phyloP scores from a whole-genome alignment of 129 eudicot genomes.

The Flaveria sonorensis region DNA sequence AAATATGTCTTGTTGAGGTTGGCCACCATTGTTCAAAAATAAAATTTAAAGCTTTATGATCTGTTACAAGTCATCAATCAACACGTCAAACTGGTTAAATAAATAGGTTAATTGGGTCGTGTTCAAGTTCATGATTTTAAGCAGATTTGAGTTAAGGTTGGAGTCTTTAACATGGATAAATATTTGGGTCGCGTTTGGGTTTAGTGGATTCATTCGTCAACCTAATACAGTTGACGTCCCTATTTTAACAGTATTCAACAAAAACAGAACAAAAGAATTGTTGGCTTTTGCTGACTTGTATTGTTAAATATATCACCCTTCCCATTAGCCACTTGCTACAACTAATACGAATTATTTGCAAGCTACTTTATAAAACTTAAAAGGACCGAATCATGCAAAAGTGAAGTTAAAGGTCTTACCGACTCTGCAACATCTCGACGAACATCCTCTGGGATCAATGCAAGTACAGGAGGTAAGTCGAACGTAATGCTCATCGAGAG shows the following conservation, averaged over 20 bases:
- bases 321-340: neutral
- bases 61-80: too few relatives aligned
- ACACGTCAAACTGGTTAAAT: too few relatives aligned
- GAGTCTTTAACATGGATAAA: neutral
- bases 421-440: conserved; percentile 69
- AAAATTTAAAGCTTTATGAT: too few relatives aligned
- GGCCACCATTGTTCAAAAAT: too few relatives aligned
- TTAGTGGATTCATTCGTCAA: neutral
- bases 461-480: conserved; percentile 62
- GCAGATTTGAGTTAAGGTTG: too few relatives aligned
- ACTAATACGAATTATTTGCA: neutral
- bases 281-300: too few relatives aligned
- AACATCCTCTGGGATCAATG: conserved; percentile 73
- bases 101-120: too few relatives aligned
- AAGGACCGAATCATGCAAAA: neutral
- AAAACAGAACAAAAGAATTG: neutral
- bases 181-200: neutral
- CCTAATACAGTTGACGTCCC: neutral
- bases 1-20: too few relatives aligned
- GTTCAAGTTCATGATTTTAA: too few relatives aligned
- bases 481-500: conserved; percentile 70
- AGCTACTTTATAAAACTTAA: neutral
- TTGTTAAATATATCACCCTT: neutral
- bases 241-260: neutral
- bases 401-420: conserved; percentile 44